A percentile compares a stretch with the other conserved stretches of the same genome.
Conservation (phyloP, 306 rosid species). For the Acacia crassicarpa region DNA sequence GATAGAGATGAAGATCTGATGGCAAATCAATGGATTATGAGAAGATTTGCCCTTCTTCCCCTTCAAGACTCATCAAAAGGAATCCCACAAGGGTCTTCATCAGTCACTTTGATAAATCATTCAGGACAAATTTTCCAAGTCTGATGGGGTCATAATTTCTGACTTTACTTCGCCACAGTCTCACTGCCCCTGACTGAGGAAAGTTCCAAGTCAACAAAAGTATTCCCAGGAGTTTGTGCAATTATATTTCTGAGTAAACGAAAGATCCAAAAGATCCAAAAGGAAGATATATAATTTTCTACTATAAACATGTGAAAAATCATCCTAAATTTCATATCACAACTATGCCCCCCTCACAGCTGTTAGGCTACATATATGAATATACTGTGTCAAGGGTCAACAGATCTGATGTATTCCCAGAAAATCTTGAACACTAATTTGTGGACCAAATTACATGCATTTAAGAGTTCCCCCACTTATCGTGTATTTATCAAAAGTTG, state of each 20-base stretch:
- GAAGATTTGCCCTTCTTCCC: background rate
- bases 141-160: background rate
- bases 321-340: constrained; percentile 23
- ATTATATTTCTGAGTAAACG: background rate
- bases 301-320: constrained; percentile 1
- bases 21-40: background rate
- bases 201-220: constrained; percentile 5
- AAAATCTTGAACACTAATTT: constrained; percentile 16
- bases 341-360: constrained; percentile 1
- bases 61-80: background rate
- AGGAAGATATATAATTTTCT: constrained; percentile 10
- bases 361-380: constrained; percentile 25
- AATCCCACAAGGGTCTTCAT: background rate
- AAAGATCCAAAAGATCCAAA: background rate
- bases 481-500: constrained; percentile 12
- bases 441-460: constrained; percentile 21
- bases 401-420: constrained; percentile 22
- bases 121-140: background rate
- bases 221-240: background rate
- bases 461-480: constrained; percentile 24
- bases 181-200: background rate
- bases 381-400: constrained; percentile 21
- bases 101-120: background rate
- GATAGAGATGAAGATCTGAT: background rate
- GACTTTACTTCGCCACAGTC: background rate